These are phyloP conservation scores for Candida corydali DNA, from an alignment of 805 yeast genomes.

Conservation along the genomic window DNA sequence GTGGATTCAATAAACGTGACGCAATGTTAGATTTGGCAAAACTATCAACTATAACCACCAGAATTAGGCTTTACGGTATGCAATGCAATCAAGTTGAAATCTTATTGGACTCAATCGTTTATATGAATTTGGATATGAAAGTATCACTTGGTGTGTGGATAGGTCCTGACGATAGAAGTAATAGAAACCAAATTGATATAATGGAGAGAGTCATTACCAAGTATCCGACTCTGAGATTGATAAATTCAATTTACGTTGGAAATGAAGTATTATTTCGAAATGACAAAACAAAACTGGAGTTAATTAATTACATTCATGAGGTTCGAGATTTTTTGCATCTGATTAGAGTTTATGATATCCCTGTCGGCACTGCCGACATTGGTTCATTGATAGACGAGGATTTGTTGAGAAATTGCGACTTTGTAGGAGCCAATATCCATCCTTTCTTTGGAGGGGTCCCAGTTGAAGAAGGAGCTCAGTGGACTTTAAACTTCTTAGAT, in stretches of 20 bases:
- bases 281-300: constrained; percentile 36
- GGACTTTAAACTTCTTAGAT: constrained; percentile 49
- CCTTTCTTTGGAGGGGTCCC: constrained; percentile 63
- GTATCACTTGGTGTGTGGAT: constrained; percentile 64
- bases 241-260: constrained; percentile 55
- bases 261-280: constrained; percentile 58
- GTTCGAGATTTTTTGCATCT: constrained; percentile 35
- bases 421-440: constrained; percentile 61
- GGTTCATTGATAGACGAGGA: constrained; percentile 43
- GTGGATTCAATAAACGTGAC: constrained; percentile 47
- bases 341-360: constrained; percentile 32
- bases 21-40: constrained; percentile 53
- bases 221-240: constrained; percentile 37
- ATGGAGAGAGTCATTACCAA: constrained; percentile 39
- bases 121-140: constrained; percentile 49
- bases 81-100: constrained; percentile 55
- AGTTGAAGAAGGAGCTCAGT: constrained; percentile 44
- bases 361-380: constrained; percentile 61
- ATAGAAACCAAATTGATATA: constrained; percentile 41
- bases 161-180: constrained; percentile 40
- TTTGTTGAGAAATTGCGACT: constrained; percentile 44
- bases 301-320: constrained; percentile 40
- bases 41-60: constrained; percentile 54
- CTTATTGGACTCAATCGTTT: constrained; percentile 50
- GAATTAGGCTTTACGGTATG: constrained; percentile 55